phyloP scores from a whole-genome alignment of 495 filamentous ascomycete genomes.

The Tuber melanosporum region DNA sequence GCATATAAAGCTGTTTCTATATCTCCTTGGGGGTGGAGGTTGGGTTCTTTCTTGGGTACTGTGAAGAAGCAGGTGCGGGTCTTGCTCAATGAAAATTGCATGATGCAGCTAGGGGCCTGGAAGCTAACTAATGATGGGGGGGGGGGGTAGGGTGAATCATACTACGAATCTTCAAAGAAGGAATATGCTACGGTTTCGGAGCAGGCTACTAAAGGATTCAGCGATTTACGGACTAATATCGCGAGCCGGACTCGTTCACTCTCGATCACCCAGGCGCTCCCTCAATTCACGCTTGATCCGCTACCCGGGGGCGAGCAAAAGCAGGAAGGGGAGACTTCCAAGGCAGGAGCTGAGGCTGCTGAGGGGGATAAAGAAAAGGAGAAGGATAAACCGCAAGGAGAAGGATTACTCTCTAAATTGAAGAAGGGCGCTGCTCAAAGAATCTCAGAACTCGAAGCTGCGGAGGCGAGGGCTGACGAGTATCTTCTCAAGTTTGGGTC shows the following conservation, averaged over 20 bases:
- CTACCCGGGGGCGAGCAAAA: conserved; percentile 32
- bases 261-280: conserved; percentile 54
- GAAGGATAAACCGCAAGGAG: conserved; percentile 33
- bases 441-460: conserved; percentile 83
- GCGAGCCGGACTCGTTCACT: conserved; percentile 66
- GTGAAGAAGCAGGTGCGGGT: conserved; percentile 72
- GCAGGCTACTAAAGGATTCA: conserved; percentile 78
- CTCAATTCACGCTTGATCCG: conserved; percentile 19
- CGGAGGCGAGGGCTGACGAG: conserved; percentile 96
- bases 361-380: conserved; percentile 23
- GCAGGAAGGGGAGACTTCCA: conserved; percentile 44
- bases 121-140: background rate
- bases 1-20: conserved; percentile 87
- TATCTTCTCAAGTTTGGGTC: conserved; percentile 87
- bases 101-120: background rate
- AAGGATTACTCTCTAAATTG: conserved; percentile 62
- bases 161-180: conserved; percentile 75
- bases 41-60: conserved; percentile 81
- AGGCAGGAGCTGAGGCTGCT: conserved; percentile 37
- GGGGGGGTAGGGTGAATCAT: conserved; percentile 61
- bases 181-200: conserved; percentile 71
- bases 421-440: conserved; percentile 73
- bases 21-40: conserved; percentile 80
- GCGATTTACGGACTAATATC: conserved; percentile 60
- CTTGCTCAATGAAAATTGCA: background rate